Conservation (phyloP, 768 basidiomycete species). For the Favolaschia claudopus region DNA sequence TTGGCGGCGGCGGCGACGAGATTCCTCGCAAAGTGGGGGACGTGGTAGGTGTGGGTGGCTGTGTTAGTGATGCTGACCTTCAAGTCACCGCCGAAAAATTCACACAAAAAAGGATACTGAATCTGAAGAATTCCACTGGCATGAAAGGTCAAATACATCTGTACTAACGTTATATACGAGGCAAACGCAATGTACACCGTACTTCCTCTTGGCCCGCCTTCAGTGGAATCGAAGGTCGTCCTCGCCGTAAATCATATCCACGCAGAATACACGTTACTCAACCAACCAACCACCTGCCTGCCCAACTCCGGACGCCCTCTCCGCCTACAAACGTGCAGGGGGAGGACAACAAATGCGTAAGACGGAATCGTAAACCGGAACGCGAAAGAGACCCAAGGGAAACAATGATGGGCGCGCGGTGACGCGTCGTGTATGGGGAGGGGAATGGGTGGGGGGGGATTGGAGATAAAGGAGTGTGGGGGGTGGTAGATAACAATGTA, state of each 20-base stretch:
- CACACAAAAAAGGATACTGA: too few relatives aligned
- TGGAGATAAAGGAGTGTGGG: background rate
- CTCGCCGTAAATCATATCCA: too few relatives aligned
- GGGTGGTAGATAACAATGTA: background rate
- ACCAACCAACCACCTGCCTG: too few relatives aligned
- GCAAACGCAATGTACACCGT: too few relatives aligned
- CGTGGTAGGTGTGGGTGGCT: background rate
- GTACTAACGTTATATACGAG: too few relatives aligned
- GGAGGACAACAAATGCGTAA: constrained; percentile 18
- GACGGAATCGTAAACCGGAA: constrained; percentile 6
- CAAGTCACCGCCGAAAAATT: too few relatives aligned
- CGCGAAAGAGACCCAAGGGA: constrained; percentile 5
- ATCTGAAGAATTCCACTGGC: too few relatives aligned
- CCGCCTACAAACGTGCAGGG: background rate
- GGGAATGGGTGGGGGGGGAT: background rate
- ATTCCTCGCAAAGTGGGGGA: background rate
- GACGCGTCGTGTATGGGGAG: background rate
- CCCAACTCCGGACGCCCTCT: constrained; percentile 12
- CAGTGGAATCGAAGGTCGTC: too few relatives aligned
- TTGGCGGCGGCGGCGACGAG: constrained; percentile 23
- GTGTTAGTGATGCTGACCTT: background rate
- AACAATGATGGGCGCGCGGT: background rate
- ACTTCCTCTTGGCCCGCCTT: too few relatives aligned
- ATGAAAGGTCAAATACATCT: too few relatives aligned
- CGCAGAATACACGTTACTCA: too few relatives aligned